These are phyloP conservation scores for Polyporus tsugae DNA, from an alignment of 1,284 basidiomycete species.

Conservation along the genomic window DNA sequence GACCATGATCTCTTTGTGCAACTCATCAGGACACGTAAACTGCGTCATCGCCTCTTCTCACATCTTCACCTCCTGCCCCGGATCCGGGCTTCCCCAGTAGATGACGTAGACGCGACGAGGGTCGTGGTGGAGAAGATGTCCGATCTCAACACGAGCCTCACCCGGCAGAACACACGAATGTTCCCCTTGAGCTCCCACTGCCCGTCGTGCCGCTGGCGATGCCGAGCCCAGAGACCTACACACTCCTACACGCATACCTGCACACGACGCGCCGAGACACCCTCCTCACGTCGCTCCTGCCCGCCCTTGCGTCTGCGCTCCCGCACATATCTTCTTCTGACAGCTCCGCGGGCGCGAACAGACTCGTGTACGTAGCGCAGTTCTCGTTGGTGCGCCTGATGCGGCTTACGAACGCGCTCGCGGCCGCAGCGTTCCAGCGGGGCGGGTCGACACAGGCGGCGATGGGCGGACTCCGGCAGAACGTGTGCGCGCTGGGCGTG, in stretches of 20 bases:
- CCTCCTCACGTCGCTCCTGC: conserved; percentile 63
- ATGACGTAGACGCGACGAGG: too few relatives aligned
- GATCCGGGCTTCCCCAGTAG: too few relatives aligned
- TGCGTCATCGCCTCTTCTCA: too few relatives aligned
- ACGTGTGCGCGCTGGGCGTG: conserved; percentile 70
- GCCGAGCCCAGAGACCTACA: conserved; percentile 72
- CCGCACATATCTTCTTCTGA: conserved; percentile 60
- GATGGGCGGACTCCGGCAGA: conserved; percentile 60
- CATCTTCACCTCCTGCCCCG: too few relatives aligned
- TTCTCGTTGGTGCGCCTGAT: conserved; percentile 37
- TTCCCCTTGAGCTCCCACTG: conserved; percentile 56
- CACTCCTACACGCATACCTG: conserved; percentile 68
- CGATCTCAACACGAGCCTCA: too few relatives aligned
- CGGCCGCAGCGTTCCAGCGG: conserved; percentile 36
- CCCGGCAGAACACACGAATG: too few relatives aligned
- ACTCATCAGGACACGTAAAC: too few relatives aligned
- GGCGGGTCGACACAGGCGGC: conserved; percentile 38
- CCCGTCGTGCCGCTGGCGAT: conserved; percentile 73
- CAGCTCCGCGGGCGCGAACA: conserved; percentile 42
- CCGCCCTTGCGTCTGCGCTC: conserved; percentile 60
- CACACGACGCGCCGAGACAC: conserved; percentile 65
- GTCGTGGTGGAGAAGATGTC: too few relatives aligned
- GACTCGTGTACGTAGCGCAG: conserved; percentile 50
- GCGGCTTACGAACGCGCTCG: conserved; percentile 42
- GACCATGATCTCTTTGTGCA: too few relatives aligned